These are phyloP conservation scores for Trichosporon coremiiforme DNA, from an alignment of 1,284 basidiomycete species.

Conservation along the genomic window DNA sequence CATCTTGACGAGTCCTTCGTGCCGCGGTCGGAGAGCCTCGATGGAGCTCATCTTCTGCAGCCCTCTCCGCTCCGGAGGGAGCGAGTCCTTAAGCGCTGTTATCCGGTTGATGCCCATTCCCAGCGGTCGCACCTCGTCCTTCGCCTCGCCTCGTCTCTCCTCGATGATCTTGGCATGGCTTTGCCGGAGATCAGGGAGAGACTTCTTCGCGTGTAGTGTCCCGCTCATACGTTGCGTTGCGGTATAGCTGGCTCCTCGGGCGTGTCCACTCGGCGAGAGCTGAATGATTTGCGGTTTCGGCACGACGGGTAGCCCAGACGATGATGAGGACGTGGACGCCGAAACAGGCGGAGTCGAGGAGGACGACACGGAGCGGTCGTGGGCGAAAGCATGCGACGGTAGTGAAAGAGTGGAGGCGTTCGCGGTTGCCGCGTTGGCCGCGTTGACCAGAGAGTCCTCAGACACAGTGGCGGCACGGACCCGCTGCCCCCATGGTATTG, in stretches of 20 bases:
- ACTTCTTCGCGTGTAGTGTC: constrained; percentile 70
- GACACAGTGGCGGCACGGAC: constrained; percentile 37
- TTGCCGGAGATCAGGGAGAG: constrained; percentile 79
- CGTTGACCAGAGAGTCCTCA: constrained; percentile 36
- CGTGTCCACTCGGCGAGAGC: constrained; percentile 36
- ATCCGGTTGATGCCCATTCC: constrained; percentile 39
- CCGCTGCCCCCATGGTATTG: constrained; percentile 8
- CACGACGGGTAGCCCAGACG: constrained; percentile 33
- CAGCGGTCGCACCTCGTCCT: constrained; percentile 37
- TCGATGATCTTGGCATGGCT: constrained; percentile 59
- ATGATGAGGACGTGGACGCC: constrained; percentile 44
- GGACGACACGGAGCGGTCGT: constrained; percentile 29
- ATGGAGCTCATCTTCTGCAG: constrained; percentile 38
- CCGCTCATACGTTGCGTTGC: constrained; percentile 50
- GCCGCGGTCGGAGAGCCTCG: constrained; percentile 22
- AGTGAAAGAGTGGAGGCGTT: constrained; percentile 28
- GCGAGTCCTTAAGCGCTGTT: neutral
- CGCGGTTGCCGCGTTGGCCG: neutral
- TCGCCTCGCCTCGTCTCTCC: constrained; percentile 43
- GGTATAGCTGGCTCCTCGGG: constrained; percentile 51
- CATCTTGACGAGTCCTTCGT: constrained; percentile 10
- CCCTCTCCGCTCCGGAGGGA: constrained; percentile 12
- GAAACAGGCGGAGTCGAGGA: constrained; percentile 36
- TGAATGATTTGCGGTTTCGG: constrained; percentile 27
- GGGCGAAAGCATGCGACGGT: constrained; percentile 23